Conservation (phyloP, 139 green algal genomes). For the Spirogloea muscicola region DNA sequence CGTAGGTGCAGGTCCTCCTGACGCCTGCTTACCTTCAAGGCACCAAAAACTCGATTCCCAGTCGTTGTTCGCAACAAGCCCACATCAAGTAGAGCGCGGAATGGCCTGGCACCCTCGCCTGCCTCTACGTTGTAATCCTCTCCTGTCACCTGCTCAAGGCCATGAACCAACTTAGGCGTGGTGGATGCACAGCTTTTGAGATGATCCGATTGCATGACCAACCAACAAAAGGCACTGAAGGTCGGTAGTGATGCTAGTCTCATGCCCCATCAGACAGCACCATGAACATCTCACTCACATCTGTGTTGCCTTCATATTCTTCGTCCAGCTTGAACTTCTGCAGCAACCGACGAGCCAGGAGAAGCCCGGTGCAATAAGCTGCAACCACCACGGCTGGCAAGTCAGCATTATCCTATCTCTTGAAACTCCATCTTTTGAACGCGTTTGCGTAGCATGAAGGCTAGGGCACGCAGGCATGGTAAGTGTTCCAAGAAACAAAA, state of each 20-base stretch:
- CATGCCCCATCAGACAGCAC: too few species aligned
- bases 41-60: conserved; percentile 84
- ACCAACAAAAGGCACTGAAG: too few species aligned
- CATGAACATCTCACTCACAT: conserved; percentile 26
- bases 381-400: too few species aligned
- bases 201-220: too few species aligned
- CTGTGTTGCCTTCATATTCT: conserved; percentile 67
- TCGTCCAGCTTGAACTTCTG: conserved; percentile 86
- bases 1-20: too few species aligned
- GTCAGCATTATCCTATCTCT: background rate
- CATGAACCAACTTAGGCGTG: too few species aligned
- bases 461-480: background rate
- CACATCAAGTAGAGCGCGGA: conserved; percentile 86
- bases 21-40: conserved; percentile 85
- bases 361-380: conserved; percentile 84
- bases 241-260: too few species aligned
- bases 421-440: too few species aligned
- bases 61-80: conserved; percentile 91
- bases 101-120: conserved; percentile 74
- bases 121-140: conserved; percentile 95
- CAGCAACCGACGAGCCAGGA: conserved; percentile 85
- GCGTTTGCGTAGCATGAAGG: background rate
- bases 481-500: background rate
- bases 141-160: conserved; percentile 55
- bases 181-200: too few species aligned